Conservation (phyloP, 495 filamentous ascomycete genomes). For the Extremus antarcticus region DNA sequence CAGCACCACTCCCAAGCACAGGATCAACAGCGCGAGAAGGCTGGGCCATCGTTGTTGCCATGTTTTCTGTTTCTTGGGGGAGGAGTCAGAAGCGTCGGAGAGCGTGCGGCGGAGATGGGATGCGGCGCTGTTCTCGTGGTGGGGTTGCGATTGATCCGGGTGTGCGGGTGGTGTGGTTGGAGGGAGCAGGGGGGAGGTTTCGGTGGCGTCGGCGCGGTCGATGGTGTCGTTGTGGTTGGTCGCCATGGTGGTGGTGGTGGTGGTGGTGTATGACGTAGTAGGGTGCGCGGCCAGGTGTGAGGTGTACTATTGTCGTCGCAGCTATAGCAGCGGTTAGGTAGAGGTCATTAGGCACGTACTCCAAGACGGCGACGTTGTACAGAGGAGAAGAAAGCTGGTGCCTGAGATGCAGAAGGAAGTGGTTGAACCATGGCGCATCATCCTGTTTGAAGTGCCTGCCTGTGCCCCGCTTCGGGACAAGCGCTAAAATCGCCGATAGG, state of each 20-base stretch:
- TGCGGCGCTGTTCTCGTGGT: background rate
- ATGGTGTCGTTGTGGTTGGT: background rate
- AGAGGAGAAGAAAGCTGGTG: background rate
- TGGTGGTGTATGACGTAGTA: background rate
- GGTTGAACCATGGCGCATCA: too few relatives aligned
- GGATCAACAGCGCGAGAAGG: slow-evolving; percentile 41
- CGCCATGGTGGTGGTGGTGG: background rate
- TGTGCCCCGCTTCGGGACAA: background rate
- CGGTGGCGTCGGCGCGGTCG: background rate
- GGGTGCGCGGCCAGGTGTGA: too few relatives aligned
- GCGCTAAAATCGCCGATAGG: background rate
- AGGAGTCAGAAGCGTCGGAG: background rate
- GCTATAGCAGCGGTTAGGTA: too few relatives aligned
- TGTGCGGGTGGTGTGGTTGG: background rate
- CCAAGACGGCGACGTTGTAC: background rate
- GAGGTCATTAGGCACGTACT: too few relatives aligned
- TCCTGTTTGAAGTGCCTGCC: background rate
- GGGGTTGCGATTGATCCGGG: slow-evolving; percentile 1
- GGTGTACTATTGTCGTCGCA: too few relatives aligned
- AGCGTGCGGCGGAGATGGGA: background rate
- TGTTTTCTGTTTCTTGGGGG: background rate
- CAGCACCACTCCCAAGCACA: slow-evolving; percentile 41
- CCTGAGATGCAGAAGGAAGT: background rate
- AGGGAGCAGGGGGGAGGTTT: slow-evolving; percentile 3
- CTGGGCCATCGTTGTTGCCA: slow-evolving; percentile 42